Base-by-base conservation (phyloP, 2,329 filamentous ascomycete genomes). In the Paraphoma sp. region DNA sequence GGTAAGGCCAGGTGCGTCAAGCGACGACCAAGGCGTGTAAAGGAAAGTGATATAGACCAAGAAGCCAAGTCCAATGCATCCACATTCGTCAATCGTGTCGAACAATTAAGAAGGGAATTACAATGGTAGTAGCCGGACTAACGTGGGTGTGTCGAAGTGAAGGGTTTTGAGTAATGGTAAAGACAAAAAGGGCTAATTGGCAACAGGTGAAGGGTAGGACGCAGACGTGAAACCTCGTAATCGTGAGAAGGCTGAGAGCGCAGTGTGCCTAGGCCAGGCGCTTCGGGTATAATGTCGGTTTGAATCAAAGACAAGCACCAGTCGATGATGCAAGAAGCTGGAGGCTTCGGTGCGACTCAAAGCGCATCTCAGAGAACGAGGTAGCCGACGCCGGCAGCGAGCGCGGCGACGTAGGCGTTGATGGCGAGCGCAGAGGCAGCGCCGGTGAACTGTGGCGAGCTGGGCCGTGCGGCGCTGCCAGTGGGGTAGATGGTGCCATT, bases 321-420 rank as follows among this genome's bases (percentile, higher is more conserved):
- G 70, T 73, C 68, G 57, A 64, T 72, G 65, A 69, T 69, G 65
- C 62, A 46, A 62, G 60, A 67, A 64, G 62, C 59, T 50, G 33
- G n/a, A 52, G 55, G 52, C 53, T 56, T 59, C 42, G 45, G 38
- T 28, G 29, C 17, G 18, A 48, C 47, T 53, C 59, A 56, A 36
- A 62, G 59, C 50, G 53, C 42, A 45, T 57, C 64, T 75, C 62
- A 77, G 51, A 77, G 67, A 48, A 70, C 71, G 54, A 76, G 63
- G 70, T 71, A 76, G 54, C 65, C 72, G 16, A 71, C 60, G 44
- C 69, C 72, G 33, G 69, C 73, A 46, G 64, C 74, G 59, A 76
- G 36, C 3, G 62, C 64, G 4, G 64, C 73, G 47, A 74, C 46
- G 50, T 72, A 49, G 12, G 69, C 69, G 55, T 75, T 74, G 58